These are phyloP conservation scores for Boletus insuetus DNA, from an alignment of 768 basidiomycete genomes.

Conservation along the genomic window DNA sequence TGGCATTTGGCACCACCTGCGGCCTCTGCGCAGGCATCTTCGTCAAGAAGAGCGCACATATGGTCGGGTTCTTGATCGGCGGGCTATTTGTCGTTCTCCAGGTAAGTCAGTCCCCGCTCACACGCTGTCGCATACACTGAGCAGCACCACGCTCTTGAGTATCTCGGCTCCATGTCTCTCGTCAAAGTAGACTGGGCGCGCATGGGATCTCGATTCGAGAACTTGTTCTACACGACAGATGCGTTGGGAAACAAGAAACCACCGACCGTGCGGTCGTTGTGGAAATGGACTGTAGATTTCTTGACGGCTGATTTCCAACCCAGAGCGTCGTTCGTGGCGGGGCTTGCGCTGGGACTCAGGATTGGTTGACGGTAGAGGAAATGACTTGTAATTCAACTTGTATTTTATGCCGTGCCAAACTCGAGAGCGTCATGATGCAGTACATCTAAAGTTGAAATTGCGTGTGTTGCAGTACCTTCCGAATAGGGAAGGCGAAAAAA, in stretches of 20 bases:
- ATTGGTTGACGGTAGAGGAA: slow-evolving; percentile 53
- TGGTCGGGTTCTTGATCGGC: slow-evolving; percentile 82
- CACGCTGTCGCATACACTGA: not conserved
- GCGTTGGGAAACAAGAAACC: slow-evolving; percentile 51
- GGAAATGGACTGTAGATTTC: slow-evolving; percentile 73
- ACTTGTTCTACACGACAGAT: slow-evolving; percentile 64
- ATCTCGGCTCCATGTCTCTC: slow-evolving; percentile 69
- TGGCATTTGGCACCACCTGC: slow-evolving; percentile 84
- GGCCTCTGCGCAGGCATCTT: slow-evolving; percentile 92
- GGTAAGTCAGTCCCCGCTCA: slow-evolving; percentile 41
- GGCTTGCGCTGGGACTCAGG: slow-evolving; percentile 76
- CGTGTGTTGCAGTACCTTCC: slow-evolving; percentile 1
- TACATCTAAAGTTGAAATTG: not conserved
- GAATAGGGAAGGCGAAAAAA: slow-evolving; percentile 28
- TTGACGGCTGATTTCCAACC: slow-evolving; percentile 92
- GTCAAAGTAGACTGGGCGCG: slow-evolving; percentile 81
- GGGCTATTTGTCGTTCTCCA: slow-evolving; percentile 89
- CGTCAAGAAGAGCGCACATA: slow-evolving; percentile 90
- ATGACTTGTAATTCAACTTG: not conserved
- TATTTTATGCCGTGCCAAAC: not conserved
- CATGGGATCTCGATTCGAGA: slow-evolving; percentile 66
- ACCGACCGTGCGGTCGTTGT: slow-evolving; percentile 63
- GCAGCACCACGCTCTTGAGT: slow-evolving; percentile 46
- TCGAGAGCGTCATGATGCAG: too few relatives aligned
- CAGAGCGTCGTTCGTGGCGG: slow-evolving; percentile 83